A percentile compares a stretch with the other conserved stretches of the same genome.
Evolutionary conservation across 306 rosid species (phyloP).

Genomic region (Astragalus membranaceus): DNA sequence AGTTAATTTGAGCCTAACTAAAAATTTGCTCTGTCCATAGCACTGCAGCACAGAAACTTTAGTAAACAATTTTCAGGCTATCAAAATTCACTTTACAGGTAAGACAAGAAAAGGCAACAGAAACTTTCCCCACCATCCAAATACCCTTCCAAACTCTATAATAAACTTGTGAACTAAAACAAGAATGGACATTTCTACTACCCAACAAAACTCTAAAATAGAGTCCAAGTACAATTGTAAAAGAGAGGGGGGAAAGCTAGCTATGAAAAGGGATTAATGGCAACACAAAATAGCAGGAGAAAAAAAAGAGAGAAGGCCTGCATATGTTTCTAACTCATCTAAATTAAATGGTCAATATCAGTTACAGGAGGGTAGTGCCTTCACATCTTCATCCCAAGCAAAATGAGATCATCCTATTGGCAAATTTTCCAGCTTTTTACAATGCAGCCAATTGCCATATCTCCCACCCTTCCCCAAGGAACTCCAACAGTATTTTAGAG

Average conservation of each 20-base stretch:
- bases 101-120: conserved; percentile 34
- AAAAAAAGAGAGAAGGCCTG: conserved; percentile 39
- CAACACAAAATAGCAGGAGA: conserved; percentile 50
- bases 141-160: conserved; percentile 56
- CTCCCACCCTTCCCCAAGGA: conserved; percentile 29
- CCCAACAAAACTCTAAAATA: conserved; percentile 42
- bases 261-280: conserved; percentile 36
- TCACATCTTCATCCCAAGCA: conserved; percentile 71
- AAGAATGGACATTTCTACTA: conserved; percentile 62
- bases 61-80: conserved; percentile 67
- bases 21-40: conserved; percentile 32
- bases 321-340: conserved; percentile 55
- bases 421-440: conserved; percentile 47
- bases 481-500: conserved; percentile 48
- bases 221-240: conserved; percentile 30
- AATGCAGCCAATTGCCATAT: conserved; percentile 37
- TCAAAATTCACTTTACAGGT: conserved; percentile 97
- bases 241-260: conserved; percentile 34
- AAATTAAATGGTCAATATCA: conserved; percentile 60
- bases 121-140: conserved; percentile 62
- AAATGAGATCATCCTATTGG: conserved; percentile 51
- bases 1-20: conserved; percentile 31
- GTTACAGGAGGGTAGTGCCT: conserved; percentile 66
- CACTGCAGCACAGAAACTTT: conserved; percentile 43
- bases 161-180: conserved; percentile 48